Evolutionary conservation across 2,329 filamentous ascomycete species (phyloP), one percentile per base, ranked within the genome.

Genomic region (Xenoacremonium recifei): DNA sequence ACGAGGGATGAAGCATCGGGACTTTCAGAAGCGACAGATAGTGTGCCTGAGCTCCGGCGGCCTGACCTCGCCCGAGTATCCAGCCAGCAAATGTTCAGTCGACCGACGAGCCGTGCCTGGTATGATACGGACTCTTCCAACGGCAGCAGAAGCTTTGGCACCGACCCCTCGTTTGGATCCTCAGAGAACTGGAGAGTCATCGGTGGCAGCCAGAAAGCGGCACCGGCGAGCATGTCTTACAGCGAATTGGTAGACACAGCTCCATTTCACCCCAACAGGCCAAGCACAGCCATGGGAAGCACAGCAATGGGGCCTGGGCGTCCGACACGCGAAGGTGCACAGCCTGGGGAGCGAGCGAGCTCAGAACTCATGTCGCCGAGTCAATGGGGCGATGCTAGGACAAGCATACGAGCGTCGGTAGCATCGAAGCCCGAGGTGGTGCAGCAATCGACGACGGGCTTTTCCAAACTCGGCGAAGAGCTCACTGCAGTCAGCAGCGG

Each of bases 221-320:
- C 59, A 5, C 54, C 59, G 9, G 41, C 46, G 7, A 64, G 57
- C 18, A 51, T 59, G 9, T 58, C 60, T 5, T 67, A 68, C 46
- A 56, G 59, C 27, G 61, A 64, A 13, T 53, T 66, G 4, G 60
- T 63, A 11, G 57, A 63, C 25, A 58, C 56, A 16, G 59, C 61
- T 6, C 65, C 66, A 0, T 66, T 68, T 37, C 67, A 62, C 67
- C 75, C 47, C 60, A 62, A 32, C 55, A 68, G 33, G 55, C 57
- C 54, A 16, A 49, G 49, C 29, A 51, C 55, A 7, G 50, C 53
- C 3, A 50, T 44, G 50, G 54, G 42, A 39, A 35, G 20, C 20
- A 46, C 25, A 15, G n/a, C n/a, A n/a, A n/a, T n/a, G n/a, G n/a
- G 7, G 7, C 23, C 23, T 23, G n/a, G n/a, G n/a, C n/a, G n/a